Conservation (phyloP, 805 yeast species). For the Barnettozyma sucrosica region DNA sequence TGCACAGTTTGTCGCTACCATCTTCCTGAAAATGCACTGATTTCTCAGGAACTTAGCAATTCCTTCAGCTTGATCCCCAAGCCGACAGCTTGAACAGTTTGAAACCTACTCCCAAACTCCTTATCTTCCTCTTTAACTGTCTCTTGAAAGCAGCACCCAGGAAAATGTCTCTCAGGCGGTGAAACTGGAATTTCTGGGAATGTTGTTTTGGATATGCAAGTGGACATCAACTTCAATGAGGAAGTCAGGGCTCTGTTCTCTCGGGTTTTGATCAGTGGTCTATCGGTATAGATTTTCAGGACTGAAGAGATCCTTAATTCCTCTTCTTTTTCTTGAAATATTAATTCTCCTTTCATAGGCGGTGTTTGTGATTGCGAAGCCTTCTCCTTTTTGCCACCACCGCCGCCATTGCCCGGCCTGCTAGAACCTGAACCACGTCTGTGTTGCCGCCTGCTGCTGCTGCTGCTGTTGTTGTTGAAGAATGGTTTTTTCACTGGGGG, state of each 20-base stretch:
- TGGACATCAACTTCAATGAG: neutral
- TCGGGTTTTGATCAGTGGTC: neutral
- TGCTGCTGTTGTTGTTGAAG: neutral
- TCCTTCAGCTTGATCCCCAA: constrained; percentile 10
- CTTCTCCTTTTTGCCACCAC: neutral
- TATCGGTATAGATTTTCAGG: neutral
- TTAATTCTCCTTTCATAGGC: neutral
- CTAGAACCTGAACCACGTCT: neutral
- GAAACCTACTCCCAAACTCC: neutral
- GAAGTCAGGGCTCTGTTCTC: neutral
- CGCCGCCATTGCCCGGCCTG: neutral
- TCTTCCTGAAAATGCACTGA: neutral
- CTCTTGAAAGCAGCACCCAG: constrained; percentile 8
- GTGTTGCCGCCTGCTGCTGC: neutral
- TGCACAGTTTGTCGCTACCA: too few relatives aligned
- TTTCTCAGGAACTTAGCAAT: neutral
- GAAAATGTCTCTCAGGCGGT: neutral
- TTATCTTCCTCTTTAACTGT: neutral
- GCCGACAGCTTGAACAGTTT: constrained; percentile 10
- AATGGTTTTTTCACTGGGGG: neutral
- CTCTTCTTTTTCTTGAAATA: neutral
- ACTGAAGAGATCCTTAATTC: neutral
- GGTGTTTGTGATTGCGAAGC: neutral
- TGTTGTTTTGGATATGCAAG: neutral
- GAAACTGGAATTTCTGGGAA: neutral